Base-by-base conservation (phyloP, 1,284 basidiomycete genomes). In the Leccinum subrobustum region DNA sequence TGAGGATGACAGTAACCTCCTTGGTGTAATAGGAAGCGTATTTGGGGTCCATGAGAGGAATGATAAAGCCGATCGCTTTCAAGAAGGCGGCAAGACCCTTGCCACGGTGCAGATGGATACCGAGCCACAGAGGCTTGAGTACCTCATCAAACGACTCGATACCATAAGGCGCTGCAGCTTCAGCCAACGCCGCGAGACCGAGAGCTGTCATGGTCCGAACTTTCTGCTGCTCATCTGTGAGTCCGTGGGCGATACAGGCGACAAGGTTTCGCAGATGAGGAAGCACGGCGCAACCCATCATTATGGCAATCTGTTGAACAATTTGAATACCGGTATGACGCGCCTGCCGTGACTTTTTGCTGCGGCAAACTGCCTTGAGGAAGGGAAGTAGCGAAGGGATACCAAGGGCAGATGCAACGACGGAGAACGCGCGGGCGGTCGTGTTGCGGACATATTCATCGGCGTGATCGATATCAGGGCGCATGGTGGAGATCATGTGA, bases 401-500 rank as follows among this genome's bases (percentile, higher is more conserved):
- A 71, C 97, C 96, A 60, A 99, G 89, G 1, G 97, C 97, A 1
- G 96, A 98, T 4, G 97, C 96, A 58, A 99, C 97, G 61, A 99
- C 97, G 25, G 96, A 97, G 82, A 99, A 99, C 3, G 97, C 97
- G 67, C 97, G 91, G 39, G 97, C 96, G 8, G 97, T 99, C 37
- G 97, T 99, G 77, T 99, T 99, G 63, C 97, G 93, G 25, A 99
- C 96, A 69, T 99, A 99, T 77, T 99, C 97, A 76, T 99, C 97
- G 48, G 96, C 95, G 71, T 99, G 96, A 76, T 99, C 96, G 67
- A 99, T 99, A 82, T 99, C 96, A 3, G 97, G 97, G 69, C 96
- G 91, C 96, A 99, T 99, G 20, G 96, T 99, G 39, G 96, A 99
- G 70, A 99, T 99, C 97, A 99, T 99, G 77, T 99, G 97, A 3